phyloP scores from a whole-genome alignment of 1,284 basidiomycete species.

The Apiotrichum veenhuisii region DNA sequence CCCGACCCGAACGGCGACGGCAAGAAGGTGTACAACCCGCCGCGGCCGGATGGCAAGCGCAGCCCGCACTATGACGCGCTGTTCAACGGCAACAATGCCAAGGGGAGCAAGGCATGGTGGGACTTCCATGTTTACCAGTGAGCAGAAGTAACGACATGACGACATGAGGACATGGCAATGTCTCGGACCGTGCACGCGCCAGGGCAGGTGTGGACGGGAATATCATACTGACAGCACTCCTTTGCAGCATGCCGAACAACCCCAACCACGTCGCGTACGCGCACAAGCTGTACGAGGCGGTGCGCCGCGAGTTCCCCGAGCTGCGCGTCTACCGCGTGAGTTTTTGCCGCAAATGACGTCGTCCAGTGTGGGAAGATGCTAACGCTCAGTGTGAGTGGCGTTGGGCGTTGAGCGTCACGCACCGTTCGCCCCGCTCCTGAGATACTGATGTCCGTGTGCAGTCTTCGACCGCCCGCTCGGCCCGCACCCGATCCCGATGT shows the following conservation, averaged over 20 bases:
- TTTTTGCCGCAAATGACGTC: not conserved
- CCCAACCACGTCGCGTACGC: conserved; percentile 21
- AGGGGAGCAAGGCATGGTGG: conserved; percentile 15
- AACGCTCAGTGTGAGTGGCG: conserved; percentile 6
- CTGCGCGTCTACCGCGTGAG: conserved; percentile 19
- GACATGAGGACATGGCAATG: too few relatives aligned
- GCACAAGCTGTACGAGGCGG: conserved; percentile 20
- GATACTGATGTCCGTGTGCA: not conserved
- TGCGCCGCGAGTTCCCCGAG: conserved; percentile 25
- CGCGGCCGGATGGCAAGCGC: conserved; percentile 16
- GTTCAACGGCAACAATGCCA: conserved; percentile 4
- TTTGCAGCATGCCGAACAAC: conserved; percentile 15
- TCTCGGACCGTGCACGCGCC: too few relatives aligned
- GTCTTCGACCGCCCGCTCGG: conserved; percentile 20
- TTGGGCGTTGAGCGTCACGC: too few relatives aligned
- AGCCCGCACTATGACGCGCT: conserved; percentile 20
- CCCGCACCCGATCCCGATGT: conserved; percentile 59
- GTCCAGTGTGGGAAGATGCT: too few relatives aligned
- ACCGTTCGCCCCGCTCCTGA: too few relatives aligned
- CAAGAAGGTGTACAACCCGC: conserved; percentile 53
- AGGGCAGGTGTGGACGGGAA: too few relatives aligned
- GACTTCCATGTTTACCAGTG: conserved; percentile 26
- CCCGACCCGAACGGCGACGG: conserved; percentile 55
- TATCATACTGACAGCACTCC: too few relatives aligned
- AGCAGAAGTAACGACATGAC: too few relatives aligned